Percentiles rank a stretch among this genome's conserved stretches.
phyloP scores from a whole-genome alignment of 2,329 filamentous ascomycete species.

The Ophiostoma triangulosporum region DNA sequence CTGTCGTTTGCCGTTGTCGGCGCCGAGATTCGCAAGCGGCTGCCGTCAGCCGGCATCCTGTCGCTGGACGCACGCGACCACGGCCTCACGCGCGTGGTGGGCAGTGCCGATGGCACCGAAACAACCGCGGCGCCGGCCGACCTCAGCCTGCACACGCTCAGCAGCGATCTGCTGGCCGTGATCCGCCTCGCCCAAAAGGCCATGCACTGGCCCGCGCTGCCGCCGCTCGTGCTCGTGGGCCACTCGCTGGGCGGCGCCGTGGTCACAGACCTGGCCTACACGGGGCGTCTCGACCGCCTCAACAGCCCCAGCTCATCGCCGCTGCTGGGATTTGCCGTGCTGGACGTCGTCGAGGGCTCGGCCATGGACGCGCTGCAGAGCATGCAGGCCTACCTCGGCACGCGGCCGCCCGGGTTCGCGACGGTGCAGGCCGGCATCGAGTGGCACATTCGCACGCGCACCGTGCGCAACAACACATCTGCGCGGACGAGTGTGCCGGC shows the following conservation, averaged over 20 bases:
- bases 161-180: constrained; percentile 56
- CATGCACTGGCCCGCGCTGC: constrained; percentile 62
- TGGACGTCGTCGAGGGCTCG: constrained; percentile 92
- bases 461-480: constrained; percentile 70
- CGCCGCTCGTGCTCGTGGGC: constrained; percentile 69
- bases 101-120: constrained; percentile 9
- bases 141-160: constrained; percentile 59
- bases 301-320: not conserved
- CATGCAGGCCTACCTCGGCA: constrained; percentile 86
- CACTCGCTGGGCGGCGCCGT: constrained; percentile 91
- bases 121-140: constrained; percentile 33
- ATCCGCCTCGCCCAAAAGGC: constrained; percentile 51
- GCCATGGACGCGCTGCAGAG: constrained; percentile 88
- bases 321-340: constrained; percentile 66
- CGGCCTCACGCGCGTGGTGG: constrained; percentile 42
- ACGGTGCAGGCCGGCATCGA: constrained; percentile 69
- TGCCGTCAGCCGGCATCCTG: constrained; percentile 72
- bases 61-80: constrained; percentile 80
- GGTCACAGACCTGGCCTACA: constrained; percentile 67
- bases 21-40: constrained; percentile 58
- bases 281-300: constrained; percentile 34
- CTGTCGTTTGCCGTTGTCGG: constrained; percentile 80
- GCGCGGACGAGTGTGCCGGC: constrained; percentile 79
- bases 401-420: constrained; percentile 65
- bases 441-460: constrained; percentile 85